A percentile compares a stretch with the other conserved stretches of the same genome.
Conservation (phyloP, 1,284 basidiomycete species). For the Pseudozyma sp. region DNA sequence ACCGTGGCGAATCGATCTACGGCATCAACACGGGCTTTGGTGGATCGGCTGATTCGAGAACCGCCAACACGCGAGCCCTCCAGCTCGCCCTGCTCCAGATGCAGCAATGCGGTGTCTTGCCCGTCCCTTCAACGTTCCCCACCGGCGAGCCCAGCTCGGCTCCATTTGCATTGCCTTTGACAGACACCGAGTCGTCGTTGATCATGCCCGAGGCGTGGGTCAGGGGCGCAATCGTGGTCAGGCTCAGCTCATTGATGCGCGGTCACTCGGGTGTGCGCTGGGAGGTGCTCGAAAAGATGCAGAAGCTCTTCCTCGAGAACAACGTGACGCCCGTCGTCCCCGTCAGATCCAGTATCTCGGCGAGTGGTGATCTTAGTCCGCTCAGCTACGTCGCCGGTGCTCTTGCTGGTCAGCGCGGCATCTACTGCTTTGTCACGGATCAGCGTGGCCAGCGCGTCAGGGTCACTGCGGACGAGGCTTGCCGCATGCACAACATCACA, state of each 20-base stretch:
- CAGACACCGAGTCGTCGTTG: constrained; percentile 42
- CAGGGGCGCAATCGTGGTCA: constrained; percentile 85
- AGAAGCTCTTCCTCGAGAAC: constrained; percentile 75
- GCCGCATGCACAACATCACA: constrained; percentile 74
- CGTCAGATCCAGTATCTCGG: constrained; percentile 83
- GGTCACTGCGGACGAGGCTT: constrained; percentile 44
- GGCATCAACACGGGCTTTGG: constrained; percentile 63
- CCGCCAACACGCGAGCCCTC: constrained; percentile 55
- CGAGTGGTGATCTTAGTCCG: constrained; percentile 75
- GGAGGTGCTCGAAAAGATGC: constrained; percentile 83
- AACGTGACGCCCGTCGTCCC: constrained; percentile 85
- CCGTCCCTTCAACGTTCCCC: constrained; percentile 51
- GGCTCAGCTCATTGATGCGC: constrained; percentile 78
- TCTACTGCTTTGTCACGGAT: constrained; percentile 51
- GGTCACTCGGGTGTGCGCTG: constrained; percentile 87
- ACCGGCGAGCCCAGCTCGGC: constrained; percentile 50
- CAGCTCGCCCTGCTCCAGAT: constrained; percentile 62
- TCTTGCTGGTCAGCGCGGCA: constrained; percentile 54
- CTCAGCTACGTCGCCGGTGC: constrained; percentile 76
- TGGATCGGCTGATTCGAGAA: constrained; percentile 60
- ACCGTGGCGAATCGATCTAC: constrained; percentile 59
- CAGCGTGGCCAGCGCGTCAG: constrained; percentile 39
- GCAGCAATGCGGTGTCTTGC: constrained; percentile 62
- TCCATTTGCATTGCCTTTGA: constrained; percentile 46
- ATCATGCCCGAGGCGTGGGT: constrained; percentile 82